phyloP scores from a whole-genome alignment of 768 basidiomycete genomes.

The Kwoniella botswanensis region DNA sequence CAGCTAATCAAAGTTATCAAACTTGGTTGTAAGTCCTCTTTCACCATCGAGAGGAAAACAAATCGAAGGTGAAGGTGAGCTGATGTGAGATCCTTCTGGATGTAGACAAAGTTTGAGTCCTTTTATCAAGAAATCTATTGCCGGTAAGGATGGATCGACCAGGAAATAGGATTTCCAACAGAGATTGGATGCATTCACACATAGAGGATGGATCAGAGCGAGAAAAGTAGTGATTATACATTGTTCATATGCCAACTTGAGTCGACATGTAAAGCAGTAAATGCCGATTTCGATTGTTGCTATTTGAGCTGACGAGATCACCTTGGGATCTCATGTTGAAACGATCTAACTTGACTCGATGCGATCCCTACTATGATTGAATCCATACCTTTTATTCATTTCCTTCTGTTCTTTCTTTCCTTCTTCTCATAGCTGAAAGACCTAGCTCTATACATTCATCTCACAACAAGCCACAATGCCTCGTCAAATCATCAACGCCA shows the following conservation, averaged over 20 bases:
- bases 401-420: neutral
- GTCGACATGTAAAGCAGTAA: too few relatives aligned
- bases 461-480: neutral
- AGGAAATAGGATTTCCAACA: neutral
- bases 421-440: neutral
- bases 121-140: slow-evolving; percentile 17
- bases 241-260: too few relatives aligned
- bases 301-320: neutral
- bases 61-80: neutral
- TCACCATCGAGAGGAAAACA: too few relatives aligned
- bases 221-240: too few relatives aligned
- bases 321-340: too few relatives aligned
- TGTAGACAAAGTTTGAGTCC: slow-evolving; percentile 15
- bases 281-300: too few relatives aligned
- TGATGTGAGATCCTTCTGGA: neutral
- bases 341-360: too few relatives aligned
- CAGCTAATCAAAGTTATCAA: slow-evolving; percentile 18
- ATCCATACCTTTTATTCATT: neutral
- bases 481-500: neutral
- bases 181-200: neutral
- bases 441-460: neutral
- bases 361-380: too few relatives aligned
- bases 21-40: slow-evolving; percentile 22
- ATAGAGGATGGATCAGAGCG: too few relatives aligned
- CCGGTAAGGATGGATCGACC: slow-evolving; percentile 1